phyloP scores from a whole-genome alignment of 2,329 filamentous ascomycete genomes.

The Penicillium glabrum region DNA sequence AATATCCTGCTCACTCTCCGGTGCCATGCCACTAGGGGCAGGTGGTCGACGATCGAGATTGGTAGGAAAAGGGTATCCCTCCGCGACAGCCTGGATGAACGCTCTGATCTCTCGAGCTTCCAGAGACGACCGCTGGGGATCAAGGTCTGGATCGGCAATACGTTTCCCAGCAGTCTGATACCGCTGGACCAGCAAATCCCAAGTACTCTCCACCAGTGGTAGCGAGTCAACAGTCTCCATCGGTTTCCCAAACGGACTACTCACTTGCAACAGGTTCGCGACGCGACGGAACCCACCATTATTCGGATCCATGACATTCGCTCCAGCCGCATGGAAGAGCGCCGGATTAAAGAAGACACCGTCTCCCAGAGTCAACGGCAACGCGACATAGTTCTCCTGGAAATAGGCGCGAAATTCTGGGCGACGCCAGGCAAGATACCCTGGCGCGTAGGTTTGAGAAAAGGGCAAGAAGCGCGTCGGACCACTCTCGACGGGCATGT shows the following conservation, averaged over 20 bases:
- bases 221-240: conserved; percentile 62
- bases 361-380: conserved; percentile 57
- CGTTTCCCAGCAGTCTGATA: conserved; percentile 35
- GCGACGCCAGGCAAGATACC: conserved; percentile 59
- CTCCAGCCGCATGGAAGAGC: conserved; percentile 63
- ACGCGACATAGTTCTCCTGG: conserved; percentile 50
- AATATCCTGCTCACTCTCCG: conserved; percentile 58
- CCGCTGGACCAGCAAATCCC: conserved; percentile 54
- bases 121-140: conserved; percentile 4
- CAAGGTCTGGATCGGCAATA: conserved; percentile 18
- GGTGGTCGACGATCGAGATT: conserved; percentile 61
- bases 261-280: conserved; percentile 64
- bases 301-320: conserved; percentile 44
- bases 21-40: conserved; percentile 58
- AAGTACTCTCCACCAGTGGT: conserved; percentile 54
- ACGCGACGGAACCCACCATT: conserved; percentile 49
- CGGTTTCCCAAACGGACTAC: conserved; percentile 61
- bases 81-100: conserved; percentile 53
- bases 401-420: conserved; percentile 58
- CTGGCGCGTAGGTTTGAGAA: conserved; percentile 57
- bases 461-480: conserved; percentile 63
- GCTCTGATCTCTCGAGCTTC: conserved; percentile 44
- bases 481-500: conserved; percentile 59
- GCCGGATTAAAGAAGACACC: conserved; percentile 66
- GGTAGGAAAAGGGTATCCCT: conserved; percentile 64